Base-by-base conservation (phyloP, 2,329 filamentous ascomycete species). In the Diaporthe sp. region DNA sequence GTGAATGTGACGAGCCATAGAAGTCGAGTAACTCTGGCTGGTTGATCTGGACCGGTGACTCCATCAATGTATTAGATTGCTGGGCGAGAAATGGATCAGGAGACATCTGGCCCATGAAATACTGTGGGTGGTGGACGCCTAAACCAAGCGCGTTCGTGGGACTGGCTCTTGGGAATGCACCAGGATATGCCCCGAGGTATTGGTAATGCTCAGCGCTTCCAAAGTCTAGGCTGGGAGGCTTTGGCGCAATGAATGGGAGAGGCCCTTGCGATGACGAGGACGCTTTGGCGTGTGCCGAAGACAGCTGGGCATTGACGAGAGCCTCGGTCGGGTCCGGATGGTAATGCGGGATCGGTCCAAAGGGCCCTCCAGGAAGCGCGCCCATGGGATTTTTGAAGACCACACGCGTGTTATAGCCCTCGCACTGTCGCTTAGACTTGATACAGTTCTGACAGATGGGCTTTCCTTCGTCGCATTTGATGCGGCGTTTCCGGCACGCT, bases 391-490 rank as follows among this genome's bases (percentile, higher is more conserved):
- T 90, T 82, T 95, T 96, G 88, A 96, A 97, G 76, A 95, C 88
- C 72, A 97, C 92, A 63, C 93, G 91, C 82, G 95, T 93, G 79
- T 92, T 95, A 83, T 97, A 97, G 72, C 95, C 95, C 83, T 97
- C 94, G 82, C 95, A 97, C 78, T 92, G 88, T 20, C 95, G 90
- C 84, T 96, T 96, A 25, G 94, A 96, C 82, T 96, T 97, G 85
- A 94, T 92, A 85, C 95, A 97, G 81, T 97, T 97, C 81, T 90
- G 92, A 85, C 95, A 97, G 39, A 90, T 93, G 37, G 95, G 95
- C 68, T 93, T 91, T 80, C 95, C 94, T 83, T 98, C 97, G 77
- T 97, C 97, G 84, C 97, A 99, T 85, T 98, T 99, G 85, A 99
- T 98, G 77, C 97, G 94, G 72, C 97, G 93, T 85, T 94, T 96